Evolutionary conservation across 1,139 yeast species (phyloP).

Genomic region (Hansenula sp.): DNA sequence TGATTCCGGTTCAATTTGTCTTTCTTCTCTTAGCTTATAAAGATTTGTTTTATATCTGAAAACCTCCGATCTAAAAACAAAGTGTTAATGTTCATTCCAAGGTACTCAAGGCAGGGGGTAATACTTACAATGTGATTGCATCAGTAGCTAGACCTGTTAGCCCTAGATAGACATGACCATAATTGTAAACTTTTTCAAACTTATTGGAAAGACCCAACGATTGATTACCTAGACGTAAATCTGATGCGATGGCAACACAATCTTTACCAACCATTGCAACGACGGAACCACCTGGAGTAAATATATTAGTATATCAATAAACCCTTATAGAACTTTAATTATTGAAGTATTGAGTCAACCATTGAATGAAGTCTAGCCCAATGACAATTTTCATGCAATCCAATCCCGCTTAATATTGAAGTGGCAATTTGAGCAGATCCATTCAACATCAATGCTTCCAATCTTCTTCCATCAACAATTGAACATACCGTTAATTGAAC

Average conservation of each 20-base stretch:
- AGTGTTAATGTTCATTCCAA: constrained; percentile 93
- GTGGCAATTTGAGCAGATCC: no score
- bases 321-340: no score
- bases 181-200: constrained; percentile 86
- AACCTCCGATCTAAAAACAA: constrained; percentile 71
- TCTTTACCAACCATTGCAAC: constrained; percentile 99
- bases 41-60: constrained; percentile 84
- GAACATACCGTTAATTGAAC: constrained; percentile 44
- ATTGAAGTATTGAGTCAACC: no score
- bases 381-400: not conserved
- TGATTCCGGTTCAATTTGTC: constrained; percentile 87
- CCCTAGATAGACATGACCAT: constrained; percentile 84
- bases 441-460: no score
- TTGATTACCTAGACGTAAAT: constrained; percentile 89
- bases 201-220: constrained; percentile 89
- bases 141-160: constrained; percentile 95
- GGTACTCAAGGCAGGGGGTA: constrained; percentile 75
- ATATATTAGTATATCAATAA: constrained; percentile 8
- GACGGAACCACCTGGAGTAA: constrained; percentile 76
- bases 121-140: constrained; percentile 79
- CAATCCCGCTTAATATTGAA: not conserved
- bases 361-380: not conserved
- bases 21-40: constrained; percentile 88
- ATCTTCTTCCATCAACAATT: not conserved
- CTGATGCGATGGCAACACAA: constrained; percentile 97